Evolutionary conservation across 768 basidiomycete genomes (phyloP).

Genomic region (Auricularia cornea): DNA sequence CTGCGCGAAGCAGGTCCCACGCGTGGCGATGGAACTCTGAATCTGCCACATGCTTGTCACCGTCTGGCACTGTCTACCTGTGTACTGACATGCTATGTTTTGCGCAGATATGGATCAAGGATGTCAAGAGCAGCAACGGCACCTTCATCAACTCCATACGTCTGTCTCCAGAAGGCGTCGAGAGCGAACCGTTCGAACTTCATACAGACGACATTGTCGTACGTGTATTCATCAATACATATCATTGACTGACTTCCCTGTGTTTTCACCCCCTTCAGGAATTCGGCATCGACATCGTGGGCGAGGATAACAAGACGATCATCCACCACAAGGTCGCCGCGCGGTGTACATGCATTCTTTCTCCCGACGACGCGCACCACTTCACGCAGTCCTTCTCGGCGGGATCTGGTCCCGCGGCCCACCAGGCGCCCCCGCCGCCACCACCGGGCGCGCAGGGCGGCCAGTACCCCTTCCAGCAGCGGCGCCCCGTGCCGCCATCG

Average conservation of each 20-base stretch:
- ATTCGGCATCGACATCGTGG: conserved; percentile 98
- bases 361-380: conserved; percentile 64
- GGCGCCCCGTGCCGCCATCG: too few species aligned
- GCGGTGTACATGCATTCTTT: conserved; percentile 81
- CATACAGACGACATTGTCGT: conserved; percentile 95
- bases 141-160: conserved; percentile 97
- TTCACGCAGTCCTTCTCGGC: background rate
- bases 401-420: background rate
- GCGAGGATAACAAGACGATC: conserved; percentile 96
- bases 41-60: too few species aligned
- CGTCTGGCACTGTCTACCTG: too few species aligned
- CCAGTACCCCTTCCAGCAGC: too few species aligned
- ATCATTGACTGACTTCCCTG: too few species aligned
- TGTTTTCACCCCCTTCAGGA: conserved; percentile 63
- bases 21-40: too few species aligned
- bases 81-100: background rate
- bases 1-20: too few species aligned
- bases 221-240: conserved; percentile 32
- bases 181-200: conserved; percentile 88
- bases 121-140: conserved; percentile 77
- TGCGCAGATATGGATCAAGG: conserved; percentile 88
- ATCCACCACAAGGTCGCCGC: conserved; percentile 99
- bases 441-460: conserved; percentile 38
- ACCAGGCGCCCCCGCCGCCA: conserved; percentile 47
- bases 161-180: conserved; percentile 78